Percentiles rank a stretch among this genome's conserved stretches.
phyloP scores from a whole-genome alignment of 2,329 filamentous ascomycete species.

The Pestalotiopsis fici region DNA sequence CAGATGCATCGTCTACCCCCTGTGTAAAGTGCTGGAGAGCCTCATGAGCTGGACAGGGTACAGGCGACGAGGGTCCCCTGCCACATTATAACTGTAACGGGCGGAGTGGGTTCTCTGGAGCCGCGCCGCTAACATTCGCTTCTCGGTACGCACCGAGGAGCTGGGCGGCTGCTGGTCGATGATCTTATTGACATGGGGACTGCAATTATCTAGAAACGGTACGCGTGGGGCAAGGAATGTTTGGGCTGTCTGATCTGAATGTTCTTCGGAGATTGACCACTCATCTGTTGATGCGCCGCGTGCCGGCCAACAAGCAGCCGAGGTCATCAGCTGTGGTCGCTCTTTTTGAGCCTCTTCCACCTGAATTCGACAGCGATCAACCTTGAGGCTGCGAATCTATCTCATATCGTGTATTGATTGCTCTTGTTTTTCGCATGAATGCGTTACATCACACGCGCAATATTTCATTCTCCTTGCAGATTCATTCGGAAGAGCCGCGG shows the following conservation, averaged over 20 bases:
- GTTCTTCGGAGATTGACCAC: conserved; percentile 9
- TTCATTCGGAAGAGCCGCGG: background rate
- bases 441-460: background rate
- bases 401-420: background rate
- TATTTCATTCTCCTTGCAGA: background rate
- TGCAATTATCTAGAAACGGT: conserved; percentile 11
- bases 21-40: conserved; percentile 1
- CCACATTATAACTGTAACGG: conserved; percentile 8
- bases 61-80: conserved; percentile 1
- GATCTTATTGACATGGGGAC: conserved; percentile 9
- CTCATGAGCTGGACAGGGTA: conserved; percentile 5
- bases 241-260: conserved; percentile 9
- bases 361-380: background rate
- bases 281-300: conserved; percentile 1
- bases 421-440: background rate
- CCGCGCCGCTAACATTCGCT: background rate
- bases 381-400: background rate
- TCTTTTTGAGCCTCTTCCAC: background rate
- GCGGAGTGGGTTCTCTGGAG: background rate
- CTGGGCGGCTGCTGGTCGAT: conserved; percentile 4
- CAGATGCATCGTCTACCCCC: background rate
- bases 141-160: conserved; percentile 11
- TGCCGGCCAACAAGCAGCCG: background rate
- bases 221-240: conserved; percentile 5
- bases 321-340: background rate